Evolutionary conservation across 441 rosid species (phyloP).

Genomic region (Croton setiger): DNA sequence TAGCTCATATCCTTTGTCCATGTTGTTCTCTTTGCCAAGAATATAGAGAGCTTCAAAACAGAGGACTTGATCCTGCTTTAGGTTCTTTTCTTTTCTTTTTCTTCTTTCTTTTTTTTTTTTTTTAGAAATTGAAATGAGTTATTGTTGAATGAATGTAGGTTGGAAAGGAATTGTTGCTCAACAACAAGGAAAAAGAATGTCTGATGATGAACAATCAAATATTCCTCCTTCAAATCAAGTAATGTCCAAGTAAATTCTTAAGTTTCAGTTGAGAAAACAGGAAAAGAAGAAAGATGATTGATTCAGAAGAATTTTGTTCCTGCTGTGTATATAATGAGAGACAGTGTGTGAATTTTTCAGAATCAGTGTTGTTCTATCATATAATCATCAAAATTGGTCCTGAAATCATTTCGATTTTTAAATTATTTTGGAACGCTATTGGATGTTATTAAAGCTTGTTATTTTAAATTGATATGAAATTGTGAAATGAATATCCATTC

Average conservation of each 20-base stretch:
- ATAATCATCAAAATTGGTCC: too few species aligned
- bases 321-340: too few species aligned
- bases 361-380: too few species aligned
- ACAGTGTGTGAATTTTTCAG: too few species aligned
- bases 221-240: constrained; percentile 33
- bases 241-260: constrained; percentile 28
- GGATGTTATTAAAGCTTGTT: not conserved
- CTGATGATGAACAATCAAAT: constrained; percentile 19
- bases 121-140: not conserved
- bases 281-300: not conserved
- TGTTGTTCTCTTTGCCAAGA: constrained; percentile 50
- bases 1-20: constrained; percentile 32
- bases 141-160: constrained; percentile 25
- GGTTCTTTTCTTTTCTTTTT: constrained; percentile 17
- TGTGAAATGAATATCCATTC: too few species aligned
- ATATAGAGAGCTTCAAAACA: constrained; percentile 40
- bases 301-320: too few species aligned
- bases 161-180: constrained; percentile 41
- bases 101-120: not conserved
- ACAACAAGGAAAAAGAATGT: constrained; percentile 20
- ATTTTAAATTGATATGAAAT: not conserved
- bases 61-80: constrained; percentile 43
- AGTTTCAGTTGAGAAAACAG: not conserved
- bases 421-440: not conserved
- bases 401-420: not conserved